Base-by-base conservation (phyloP, 2,329 filamentous ascomycete genomes). In the Mycogone perniciosa region DNA sequence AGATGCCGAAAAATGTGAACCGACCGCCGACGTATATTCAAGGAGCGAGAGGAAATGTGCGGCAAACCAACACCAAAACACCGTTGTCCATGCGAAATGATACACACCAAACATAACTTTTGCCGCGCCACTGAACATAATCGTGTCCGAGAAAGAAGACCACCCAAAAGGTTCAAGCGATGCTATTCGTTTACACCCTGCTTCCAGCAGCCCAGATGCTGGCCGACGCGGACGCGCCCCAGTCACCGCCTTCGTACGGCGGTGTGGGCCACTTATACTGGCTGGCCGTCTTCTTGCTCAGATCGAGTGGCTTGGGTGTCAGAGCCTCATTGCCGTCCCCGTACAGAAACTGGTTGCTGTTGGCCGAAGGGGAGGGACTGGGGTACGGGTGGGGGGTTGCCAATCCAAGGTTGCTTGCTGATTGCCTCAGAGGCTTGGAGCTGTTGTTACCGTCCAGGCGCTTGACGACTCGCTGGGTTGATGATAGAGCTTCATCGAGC, bases 171-270 rank as follows among this genome's bases (percentile, higher is more conserved):
- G 33, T 37, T 42, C 46, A 34, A 29, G 37, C 34, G 42, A 48
- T 52, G 45, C 56, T 50, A 54, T 53, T 20, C 50, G 33, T 47
- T 68, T 71, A 85, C 61, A 84, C 79, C 58, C 79, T 76, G 65
- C 77, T 84, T 56, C 86, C 81, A 31, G 84, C 82, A 48, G 86
- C 85, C 74, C 88, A 86, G 58, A 91, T 90, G 69, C 86, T 90
- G 5, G 88, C 86, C 8, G 89, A 82, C 31, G 89, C 87, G 39
- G 88, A 85, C 7, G 86, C 83, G 13, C 86, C 89, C 92, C 91
- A 97, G 66, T 96, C 91, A 40, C 85, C 84, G 61, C 95, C 91
- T 63, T 96, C 91, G 60, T 96, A 96, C 4, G 93, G 92, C 26
- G 93, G 93, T 11, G 93, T 97, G 3, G 91, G 92, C 86, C 91